phyloP scores from a whole-genome alignment of 1,284 basidiomycete genomes.

The Boletus semigastroideus region DNA sequence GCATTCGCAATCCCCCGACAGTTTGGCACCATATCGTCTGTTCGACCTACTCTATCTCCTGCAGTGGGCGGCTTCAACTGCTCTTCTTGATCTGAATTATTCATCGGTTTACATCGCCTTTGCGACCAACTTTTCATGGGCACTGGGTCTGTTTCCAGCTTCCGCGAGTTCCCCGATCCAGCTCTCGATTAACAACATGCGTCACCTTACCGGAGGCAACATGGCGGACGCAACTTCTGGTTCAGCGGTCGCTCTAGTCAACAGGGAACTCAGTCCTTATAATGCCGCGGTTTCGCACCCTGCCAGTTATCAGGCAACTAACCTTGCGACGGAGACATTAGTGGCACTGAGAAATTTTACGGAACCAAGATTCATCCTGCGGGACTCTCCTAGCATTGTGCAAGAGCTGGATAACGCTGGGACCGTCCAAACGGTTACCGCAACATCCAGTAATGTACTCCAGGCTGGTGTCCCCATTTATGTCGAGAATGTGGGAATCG shows the following conservation, averaged over 20 bases:
- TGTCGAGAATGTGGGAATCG: slow-evolving; percentile 71
- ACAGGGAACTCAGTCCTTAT: slow-evolving; percentile 78
- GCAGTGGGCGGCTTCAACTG: slow-evolving; percentile 78
- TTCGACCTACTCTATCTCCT: slow-evolving; percentile 82
- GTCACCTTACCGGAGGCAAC: slow-evolving; percentile 77
- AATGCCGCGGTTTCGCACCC: slow-evolving; percentile 40
- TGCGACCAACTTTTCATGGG: slow-evolving; percentile 87
- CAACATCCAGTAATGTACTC: slow-evolving; percentile 61
- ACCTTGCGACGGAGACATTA: slow-evolving; percentile 9
- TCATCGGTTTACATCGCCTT: slow-evolving; percentile 81
- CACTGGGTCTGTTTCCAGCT: slow-evolving; percentile 77
- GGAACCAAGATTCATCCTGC: not conserved
- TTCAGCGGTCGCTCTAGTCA: slow-evolving; percentile 71
- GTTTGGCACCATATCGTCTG: slow-evolving; percentile 60
- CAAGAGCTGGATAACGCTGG: slow-evolving; percentile 29
- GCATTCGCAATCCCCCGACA: slow-evolving; percentile 55
- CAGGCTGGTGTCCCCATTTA: slow-evolving; percentile 81
- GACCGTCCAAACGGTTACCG: slow-evolving; percentile 67
- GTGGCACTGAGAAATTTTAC: slow-evolving; percentile 9
- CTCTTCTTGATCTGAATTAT: slow-evolving; percentile 83
- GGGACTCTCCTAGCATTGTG: slow-evolving; percentile 3
- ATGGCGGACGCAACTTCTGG: slow-evolving; percentile 56
- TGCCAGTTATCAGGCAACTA: not conserved
- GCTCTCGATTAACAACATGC: slow-evolving; percentile 77
- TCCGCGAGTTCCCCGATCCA: slow-evolving; percentile 62